Percentiles rank a stretch among this genome's conserved stretches.
phyloP scores from a whole-genome alignment of 129 eudicot genomes.

The Tagetes erecta region DNA sequence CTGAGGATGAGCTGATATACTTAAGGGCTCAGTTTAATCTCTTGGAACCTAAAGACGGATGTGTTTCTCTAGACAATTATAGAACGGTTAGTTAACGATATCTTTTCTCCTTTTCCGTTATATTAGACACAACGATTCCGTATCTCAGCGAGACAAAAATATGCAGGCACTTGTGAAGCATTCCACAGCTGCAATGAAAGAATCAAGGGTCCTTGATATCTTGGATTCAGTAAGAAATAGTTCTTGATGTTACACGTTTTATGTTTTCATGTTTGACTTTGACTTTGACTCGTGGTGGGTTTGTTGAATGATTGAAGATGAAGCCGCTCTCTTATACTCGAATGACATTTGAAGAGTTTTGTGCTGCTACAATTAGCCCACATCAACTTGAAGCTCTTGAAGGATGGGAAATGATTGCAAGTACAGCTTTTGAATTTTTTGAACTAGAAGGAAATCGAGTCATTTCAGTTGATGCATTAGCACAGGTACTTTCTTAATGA shows the following conservation, averaged over 20 bases:
- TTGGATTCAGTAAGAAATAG: conserved; percentile 59
- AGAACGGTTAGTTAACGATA: conserved; percentile 58
- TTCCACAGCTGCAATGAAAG: conserved; percentile 90
- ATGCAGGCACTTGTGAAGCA: conserved; percentile 86
- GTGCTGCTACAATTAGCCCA: conserved; percentile 81
- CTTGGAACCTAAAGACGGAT: conserved; percentile 86
- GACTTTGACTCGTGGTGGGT: background rate
- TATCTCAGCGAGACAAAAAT: conserved; percentile 7
- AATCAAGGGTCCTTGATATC: conserved; percentile 79
- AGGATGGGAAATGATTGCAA: conserved; percentile 67
- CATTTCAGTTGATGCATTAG: conserved; percentile 62
- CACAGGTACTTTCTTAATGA: conserved; percentile 45
- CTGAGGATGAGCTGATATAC: conserved; percentile 77
- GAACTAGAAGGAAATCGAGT: conserved; percentile 75
- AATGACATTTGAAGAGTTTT: conserved; percentile 89
- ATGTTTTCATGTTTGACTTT: conserved; percentile 13
- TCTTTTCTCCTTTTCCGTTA: conserved; percentile 4
- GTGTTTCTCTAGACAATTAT: conserved; percentile 67
- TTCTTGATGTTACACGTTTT: conserved; percentile 1
- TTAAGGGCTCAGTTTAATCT: conserved; percentile 76
- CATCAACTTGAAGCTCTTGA: conserved; percentile 90
- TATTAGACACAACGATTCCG: conserved; percentile 18
- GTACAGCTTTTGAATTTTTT: conserved; percentile 55
- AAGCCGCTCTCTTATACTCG: conserved; percentile 62
- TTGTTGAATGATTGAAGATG: conserved; percentile 52